Evolutionary conservation across 257 asterid genomes (phyloP).

Genomic region (Cruciata laevipes): DNA sequence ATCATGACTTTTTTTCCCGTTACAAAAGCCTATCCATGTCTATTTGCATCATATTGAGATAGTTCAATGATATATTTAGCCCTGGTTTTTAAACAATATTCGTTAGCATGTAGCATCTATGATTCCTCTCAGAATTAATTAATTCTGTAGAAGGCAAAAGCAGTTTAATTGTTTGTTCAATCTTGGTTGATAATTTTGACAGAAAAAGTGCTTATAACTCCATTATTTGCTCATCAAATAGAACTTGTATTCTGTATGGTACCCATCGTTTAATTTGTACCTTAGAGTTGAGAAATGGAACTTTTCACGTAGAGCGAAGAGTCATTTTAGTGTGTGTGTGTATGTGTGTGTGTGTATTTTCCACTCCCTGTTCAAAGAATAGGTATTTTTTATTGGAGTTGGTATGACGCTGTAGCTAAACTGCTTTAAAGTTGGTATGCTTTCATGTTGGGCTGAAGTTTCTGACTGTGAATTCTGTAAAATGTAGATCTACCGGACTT

Average conservation of each 20-base stretch:
- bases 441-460: background rate
- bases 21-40: background rate
- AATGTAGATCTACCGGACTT: slow-evolving; percentile 83
- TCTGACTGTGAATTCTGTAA: slow-evolving; percentile 7
- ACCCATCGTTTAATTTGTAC: background rate
- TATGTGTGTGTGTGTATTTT: background rate
- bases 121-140: background rate
- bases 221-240: background rate
- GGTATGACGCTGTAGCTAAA: background rate
- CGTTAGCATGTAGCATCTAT: background rate
- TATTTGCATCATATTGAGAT: background rate
- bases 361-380: too few species aligned
- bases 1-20: background rate
- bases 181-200: background rate
- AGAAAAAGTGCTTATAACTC: background rate
- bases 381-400: background rate
- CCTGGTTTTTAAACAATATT: background rate
- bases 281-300: too few species aligned
- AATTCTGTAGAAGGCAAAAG: background rate
- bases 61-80: background rate
- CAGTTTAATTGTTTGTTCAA: background rate
- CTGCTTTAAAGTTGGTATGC: background rate
- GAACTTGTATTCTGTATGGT: background rate
- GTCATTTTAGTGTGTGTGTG: background rate
- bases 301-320: background rate